Evolutionary conservation across 2,329 filamentous ascomycete species (phyloP).

Genomic region (Fusarium sp.): DNA sequence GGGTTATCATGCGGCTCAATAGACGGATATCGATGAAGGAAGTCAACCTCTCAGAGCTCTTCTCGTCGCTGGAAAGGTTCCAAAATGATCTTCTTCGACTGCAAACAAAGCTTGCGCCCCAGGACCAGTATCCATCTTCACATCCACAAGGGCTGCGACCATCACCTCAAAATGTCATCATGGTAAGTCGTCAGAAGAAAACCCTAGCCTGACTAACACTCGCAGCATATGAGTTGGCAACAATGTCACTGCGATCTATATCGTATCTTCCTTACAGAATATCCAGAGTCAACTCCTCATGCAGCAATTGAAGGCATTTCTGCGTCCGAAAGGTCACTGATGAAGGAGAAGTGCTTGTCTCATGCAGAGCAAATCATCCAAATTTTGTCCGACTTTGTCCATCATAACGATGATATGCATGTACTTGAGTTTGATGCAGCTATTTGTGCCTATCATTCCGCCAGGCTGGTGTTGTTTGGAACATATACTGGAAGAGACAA

Average conservation of each 20-base stretch:
- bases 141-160: constrained; percentile 31
- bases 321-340: constrained; percentile 33
- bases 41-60: constrained; percentile 39
- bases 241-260: constrained; percentile 59
- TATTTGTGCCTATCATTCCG: constrained; percentile 57
- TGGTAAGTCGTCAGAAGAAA: constrained; percentile 15
- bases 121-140: constrained; percentile 37
- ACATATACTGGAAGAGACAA: constrained; percentile 43
- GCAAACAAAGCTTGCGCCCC: constrained; percentile 33
- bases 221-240: constrained; percentile 51
- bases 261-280: constrained; percentile 55
- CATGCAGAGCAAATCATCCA: constrained; percentile 55
- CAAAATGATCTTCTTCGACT: constrained; percentile 44
- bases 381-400: constrained; percentile 50
- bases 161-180: constrained; percentile 39
- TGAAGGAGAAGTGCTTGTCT: constrained; percentile 50
- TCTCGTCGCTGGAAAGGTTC: constrained; percentile 43
- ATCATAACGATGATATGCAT: constrained; percentile 43
- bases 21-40: constrained; percentile 44
- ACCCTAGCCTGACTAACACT: not conserved
- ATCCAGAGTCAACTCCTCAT: constrained; percentile 54
- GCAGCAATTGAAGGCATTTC: constrained; percentile 47
- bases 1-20: constrained; percentile 41
- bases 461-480: constrained; percentile 53
- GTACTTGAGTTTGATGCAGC: constrained; percentile 56